Evolutionary conservation across 306 rosid species (phyloP).

Genomic region (Astragalus membranaceus): DNA sequence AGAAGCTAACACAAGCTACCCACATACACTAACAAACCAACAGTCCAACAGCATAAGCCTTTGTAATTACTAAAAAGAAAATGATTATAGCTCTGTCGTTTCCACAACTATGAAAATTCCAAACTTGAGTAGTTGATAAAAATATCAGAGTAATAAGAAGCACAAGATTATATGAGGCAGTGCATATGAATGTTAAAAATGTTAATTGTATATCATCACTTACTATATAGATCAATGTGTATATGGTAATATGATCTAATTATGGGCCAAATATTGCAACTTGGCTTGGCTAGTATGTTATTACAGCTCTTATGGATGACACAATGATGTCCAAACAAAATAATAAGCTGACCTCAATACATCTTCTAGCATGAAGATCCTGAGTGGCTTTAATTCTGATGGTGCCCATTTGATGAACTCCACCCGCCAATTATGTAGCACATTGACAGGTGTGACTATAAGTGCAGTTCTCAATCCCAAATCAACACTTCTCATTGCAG

Average conservation of each 20-base stretch:
- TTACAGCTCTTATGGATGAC: background rate
- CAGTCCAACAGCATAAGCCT: background rate
- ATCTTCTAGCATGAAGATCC: conserved; percentile 87
- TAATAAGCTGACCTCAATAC: conserved; percentile 59
- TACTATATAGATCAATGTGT: background rate
- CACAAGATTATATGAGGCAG: background rate
- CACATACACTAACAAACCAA: background rate
- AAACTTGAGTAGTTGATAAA: background rate
- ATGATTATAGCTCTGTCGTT: background rate
- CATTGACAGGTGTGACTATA: conserved; percentile 93
- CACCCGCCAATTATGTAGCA: conserved; percentile 93
- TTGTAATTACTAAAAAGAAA: background rate
- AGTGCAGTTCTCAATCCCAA: conserved; percentile 88
- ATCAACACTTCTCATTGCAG: conserved; percentile 85
- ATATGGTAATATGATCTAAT: background rate
- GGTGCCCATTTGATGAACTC: conserved; percentile 94
- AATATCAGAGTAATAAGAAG: background rate
- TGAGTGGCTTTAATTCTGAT: conserved; percentile 73
- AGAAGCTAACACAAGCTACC: background rate
- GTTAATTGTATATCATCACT: background rate
- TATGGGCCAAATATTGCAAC: background rate
- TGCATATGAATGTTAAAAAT: background rate
- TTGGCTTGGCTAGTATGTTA: background rate
- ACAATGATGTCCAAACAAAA: conserved; percentile 12
- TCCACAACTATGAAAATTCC: background rate